Conservation (phyloP, 257 asterid genomes). For the Echium plantagineum region DNA sequence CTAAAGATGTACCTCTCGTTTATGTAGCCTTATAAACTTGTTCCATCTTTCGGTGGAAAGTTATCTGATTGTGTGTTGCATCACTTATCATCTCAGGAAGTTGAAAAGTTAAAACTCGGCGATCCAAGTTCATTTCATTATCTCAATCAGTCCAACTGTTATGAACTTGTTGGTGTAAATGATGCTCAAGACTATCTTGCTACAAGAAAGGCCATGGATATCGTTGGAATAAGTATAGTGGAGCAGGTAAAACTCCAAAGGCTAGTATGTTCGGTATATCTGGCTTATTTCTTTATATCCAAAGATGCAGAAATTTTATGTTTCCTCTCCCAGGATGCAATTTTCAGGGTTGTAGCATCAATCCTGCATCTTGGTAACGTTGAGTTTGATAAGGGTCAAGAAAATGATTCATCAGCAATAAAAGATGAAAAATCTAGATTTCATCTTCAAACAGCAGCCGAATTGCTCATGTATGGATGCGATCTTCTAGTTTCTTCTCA, state of each 20-base stretch:
- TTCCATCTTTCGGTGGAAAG: background rate
- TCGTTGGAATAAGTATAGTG: conserved; percentile 81
- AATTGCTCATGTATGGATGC: conserved; percentile 69
- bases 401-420: conserved; percentile 72
- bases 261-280: conserved; percentile 9
- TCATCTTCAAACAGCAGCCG: conserved; percentile 79
- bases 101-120: conserved; percentile 75
- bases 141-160: conserved; percentile 84
- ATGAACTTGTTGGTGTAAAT: conserved; percentile 69
- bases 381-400: conserved; percentile 68
- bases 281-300: background rate
- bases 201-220: conserved; percentile 97
- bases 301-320: conserved; percentile 12
- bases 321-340: conserved; percentile 62
- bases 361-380: conserved; percentile 92
- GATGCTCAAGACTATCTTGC: conserved; percentile 92
- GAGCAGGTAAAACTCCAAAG: conserved; percentile 57
- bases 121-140: conserved; percentile 74
- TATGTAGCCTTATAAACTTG: conserved; percentile 8
- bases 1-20: conserved; percentile 53
- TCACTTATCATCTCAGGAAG: conserved; percentile 43
- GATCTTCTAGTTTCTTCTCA: conserved; percentile 12
- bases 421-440: conserved; percentile 86
- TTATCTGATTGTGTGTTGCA: conserved; percentile 8
- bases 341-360: conserved; percentile 93